Evolutionary conservation across 2,329 filamentous ascomycete species (phyloP).

Genomic region (Emmonsiellopsis sp.): DNA sequence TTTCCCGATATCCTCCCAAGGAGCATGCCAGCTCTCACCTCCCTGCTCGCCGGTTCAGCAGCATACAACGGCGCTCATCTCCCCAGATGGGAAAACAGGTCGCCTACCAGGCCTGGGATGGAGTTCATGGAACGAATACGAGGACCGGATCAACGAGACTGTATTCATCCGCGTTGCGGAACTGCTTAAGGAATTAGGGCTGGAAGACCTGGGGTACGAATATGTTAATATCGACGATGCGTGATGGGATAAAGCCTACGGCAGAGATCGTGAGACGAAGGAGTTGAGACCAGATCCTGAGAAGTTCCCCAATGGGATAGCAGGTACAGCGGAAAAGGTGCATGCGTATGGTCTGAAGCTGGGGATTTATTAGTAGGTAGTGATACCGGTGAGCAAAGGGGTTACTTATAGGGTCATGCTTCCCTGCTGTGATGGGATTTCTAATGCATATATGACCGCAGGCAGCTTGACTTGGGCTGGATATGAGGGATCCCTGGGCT

Average conservation of each 20-base stretch:
- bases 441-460: neutral
- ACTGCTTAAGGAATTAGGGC: slow-evolving; percentile 15
- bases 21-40: neutral
- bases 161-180: slow-evolving; percentile 1
- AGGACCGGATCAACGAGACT: slow-evolving; percentile 4
- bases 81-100: neutral
- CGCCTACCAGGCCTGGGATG: slow-evolving; percentile 35
- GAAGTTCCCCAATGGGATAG: slow-evolving; percentile 48
- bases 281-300: slow-evolving; percentile 26
- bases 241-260: slow-evolving; percentile 19
- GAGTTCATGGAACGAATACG: slow-evolving; percentile 7
- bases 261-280: slow-evolving; percentile 15
- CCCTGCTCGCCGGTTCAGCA: neutral
- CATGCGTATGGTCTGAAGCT: slow-evolving; percentile 47
- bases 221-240: slow-evolving; percentile 28
- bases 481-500: slow-evolving; percentile 43
- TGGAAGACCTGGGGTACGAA: slow-evolving; percentile 20
- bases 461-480: slow-evolving; percentile 26
- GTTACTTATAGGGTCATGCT: neutral
- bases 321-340: slow-evolving; percentile 39
- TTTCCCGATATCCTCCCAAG: neutral
- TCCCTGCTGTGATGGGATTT: neutral
- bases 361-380: slow-evolving; percentile 43
- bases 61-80: neutral
- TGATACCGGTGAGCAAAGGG: slow-evolving; percentile 7